Evolutionary conservation across 805 yeast species (phyloP).

Genomic region (Metschnikowia gelsemii): DNA sequence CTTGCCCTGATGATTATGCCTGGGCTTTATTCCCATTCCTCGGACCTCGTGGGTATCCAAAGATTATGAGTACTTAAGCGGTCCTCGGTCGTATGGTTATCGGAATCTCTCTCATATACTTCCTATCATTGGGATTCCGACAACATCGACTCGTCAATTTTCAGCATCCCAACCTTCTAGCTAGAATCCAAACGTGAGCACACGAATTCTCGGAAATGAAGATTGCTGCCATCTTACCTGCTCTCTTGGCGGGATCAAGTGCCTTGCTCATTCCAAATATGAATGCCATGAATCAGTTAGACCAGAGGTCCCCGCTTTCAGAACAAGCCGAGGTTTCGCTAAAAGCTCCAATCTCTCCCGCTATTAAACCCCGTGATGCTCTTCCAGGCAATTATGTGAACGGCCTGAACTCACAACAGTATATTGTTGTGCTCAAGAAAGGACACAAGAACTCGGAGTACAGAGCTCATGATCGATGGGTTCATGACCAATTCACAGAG

Average conservation of each 20-base stretch:
- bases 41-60: no score
- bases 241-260: constrained; percentile 2
- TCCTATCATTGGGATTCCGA: no score
- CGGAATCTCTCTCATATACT: no score
- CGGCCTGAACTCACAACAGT: no score
- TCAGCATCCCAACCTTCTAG: background rate
- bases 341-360: no score
- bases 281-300: constrained; percentile 1
- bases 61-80: no score
- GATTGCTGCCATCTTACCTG: background rate
- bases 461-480: constrained; percentile 15
- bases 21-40: no score
- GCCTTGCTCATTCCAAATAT: constrained; percentile 9
- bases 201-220: background rate
- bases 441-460: constrained; percentile 9
- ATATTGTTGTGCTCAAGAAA: constrained; percentile 18
- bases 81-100: no score
- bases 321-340: background rate
- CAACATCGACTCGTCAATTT: background rate
- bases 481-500: constrained; percentile 4
- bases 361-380: no score
- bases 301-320: constrained; percentile 1
- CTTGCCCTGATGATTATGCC: no score
- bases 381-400: no score
- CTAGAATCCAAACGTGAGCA: background rate